Percentiles rank a stretch among this genome's conserved stretches.
Conservation (phyloP, 208 protist species). For the Eutreptiella sp. region DNA sequence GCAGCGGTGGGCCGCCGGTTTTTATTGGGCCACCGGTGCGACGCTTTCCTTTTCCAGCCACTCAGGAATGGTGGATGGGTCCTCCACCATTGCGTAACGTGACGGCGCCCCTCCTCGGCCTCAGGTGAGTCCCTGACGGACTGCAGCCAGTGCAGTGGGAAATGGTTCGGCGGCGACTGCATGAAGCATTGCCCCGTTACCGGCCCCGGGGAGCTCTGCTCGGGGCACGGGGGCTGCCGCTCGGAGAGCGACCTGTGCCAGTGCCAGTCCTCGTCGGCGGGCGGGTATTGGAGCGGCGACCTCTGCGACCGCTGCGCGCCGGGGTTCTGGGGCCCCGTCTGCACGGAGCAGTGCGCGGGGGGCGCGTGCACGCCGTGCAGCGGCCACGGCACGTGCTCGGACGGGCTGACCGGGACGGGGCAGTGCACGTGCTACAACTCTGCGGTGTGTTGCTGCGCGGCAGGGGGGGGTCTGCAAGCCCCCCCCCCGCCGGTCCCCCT, state of each 20-base stretch:
- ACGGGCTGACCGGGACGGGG: conserved; percentile 9
- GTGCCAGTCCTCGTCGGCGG: conserved; percentile 13
- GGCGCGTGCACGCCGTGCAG: conserved; percentile 21
- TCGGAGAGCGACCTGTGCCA: conserved; percentile 12
- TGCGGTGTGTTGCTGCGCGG: too few relatives aligned
- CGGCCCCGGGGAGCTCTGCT: conserved; percentile 7
- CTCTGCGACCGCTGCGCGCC: conserved; percentile 4
- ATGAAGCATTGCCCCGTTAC: not conserved
- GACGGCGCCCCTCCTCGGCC: too few relatives aligned
- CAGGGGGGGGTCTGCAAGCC: too few relatives aligned
- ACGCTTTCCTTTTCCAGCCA: too few relatives aligned
- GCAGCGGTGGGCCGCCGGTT: too few relatives aligned
- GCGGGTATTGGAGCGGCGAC: conserved; percentile 11
- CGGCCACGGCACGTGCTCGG: conserved; percentile 15
- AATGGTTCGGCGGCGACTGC: conserved; percentile 4
- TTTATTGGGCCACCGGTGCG: too few relatives aligned
- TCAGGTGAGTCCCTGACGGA: not conserved
- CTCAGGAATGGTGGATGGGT: too few relatives aligned
- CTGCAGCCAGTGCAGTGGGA: not conserved
- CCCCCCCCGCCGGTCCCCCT: too few relatives aligned
- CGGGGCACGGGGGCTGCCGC: conserved; percentile 23
- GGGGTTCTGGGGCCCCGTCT: conserved; percentile 9
- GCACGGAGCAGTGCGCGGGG: conserved; percentile 17
- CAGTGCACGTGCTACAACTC: conserved; percentile 20
- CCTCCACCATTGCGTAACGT: too few relatives aligned